These are phyloP conservation scores for Aspergillus proliferans DNA, from an alignment of 2,329 filamentous ascomycete genomes.

Conservation along the genomic window DNA sequence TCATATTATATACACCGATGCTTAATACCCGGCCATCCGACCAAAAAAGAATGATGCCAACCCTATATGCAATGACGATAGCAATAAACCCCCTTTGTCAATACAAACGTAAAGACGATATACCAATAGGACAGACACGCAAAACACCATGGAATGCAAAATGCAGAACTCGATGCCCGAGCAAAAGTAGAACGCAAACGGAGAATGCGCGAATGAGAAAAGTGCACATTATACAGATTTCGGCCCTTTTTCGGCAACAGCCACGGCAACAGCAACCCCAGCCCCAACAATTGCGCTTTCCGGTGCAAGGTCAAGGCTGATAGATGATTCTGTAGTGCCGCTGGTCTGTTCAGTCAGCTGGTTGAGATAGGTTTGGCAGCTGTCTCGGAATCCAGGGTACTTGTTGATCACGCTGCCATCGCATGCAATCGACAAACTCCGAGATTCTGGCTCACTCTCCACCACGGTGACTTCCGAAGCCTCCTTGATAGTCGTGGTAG, in stretches of 20 bases:
- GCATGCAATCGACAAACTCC: constrained; percentile 43
- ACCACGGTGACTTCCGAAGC: constrained; percentile 28
- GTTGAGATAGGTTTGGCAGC: constrained; percentile 40
- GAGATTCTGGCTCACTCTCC: constrained; percentile 24
- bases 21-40: too few species aligned
- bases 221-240: not conserved
- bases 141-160: too few species aligned
- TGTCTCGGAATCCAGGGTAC: constrained; percentile 43
- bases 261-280: constrained; percentile 43
- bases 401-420: constrained; percentile 49
- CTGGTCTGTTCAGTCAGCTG: constrained; percentile 30
- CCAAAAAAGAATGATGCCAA: too few species aligned
- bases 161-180: too few species aligned
- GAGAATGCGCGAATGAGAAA: not conserved
- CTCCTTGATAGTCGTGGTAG: constrained; percentile 21
- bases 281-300: constrained; percentile 43
- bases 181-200: not conserved
- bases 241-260: constrained; percentile 23
- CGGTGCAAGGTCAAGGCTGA: constrained; percentile 36
- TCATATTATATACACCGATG: too few species aligned
- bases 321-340: constrained; percentile 15
- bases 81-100: too few species aligned
- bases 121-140: too few species aligned
- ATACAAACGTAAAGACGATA: too few species aligned
- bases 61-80: too few species aligned